Base-by-base conservation (phyloP, 768 basidiomycete genomes). In the Sutorius australiensis region DNA sequence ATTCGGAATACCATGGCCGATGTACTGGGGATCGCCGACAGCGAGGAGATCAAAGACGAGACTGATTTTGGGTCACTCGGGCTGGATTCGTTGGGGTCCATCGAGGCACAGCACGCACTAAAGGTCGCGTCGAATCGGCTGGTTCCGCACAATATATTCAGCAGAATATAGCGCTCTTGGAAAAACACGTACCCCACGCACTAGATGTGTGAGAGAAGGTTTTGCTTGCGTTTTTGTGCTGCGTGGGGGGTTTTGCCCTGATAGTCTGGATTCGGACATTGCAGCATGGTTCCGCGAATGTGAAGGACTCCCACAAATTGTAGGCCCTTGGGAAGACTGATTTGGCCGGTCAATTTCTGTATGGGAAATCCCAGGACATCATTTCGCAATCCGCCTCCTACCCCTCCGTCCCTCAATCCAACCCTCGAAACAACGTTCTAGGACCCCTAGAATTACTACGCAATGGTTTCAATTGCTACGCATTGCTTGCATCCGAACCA, bases 361-460 rank as follows among this genome's bases (percentile, higher is more conserved):
- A 2, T 62, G 80, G 38, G 79, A 83, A 54, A 79, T 88, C 4
- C 81, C 85, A 0, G 87, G 87, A 0, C 67, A 87, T 63, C 87
- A 89, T 56, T 87, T 88, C 54, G 65, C n/a, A n/a, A n/a, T n/a
- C n/a, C n/a, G n/a, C n/a, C n/a, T n/a, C n/a, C n/a, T n/a, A n/a
- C n/a, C n/a, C n/a, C n/a, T n/a, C n/a, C n/a, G n/a, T n/a, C n/a
- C n/a, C n/a, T n/a, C n/a, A n/a, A n/a, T n/a, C n/a, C n/a, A n/a
- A n/a, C n/a, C n/a, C n/a, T n/a, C n/a, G n/a, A n/a, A n/a, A n/a
- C n/a, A n/a, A n/a, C n/a, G n/a, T n/a, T n/a, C n/a, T n/a, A n/a
- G n/a, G n/a, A n/a, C n/a, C n/a, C n/a, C n/a, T n/a, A n/a, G n/a
- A n/a, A n/a, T n/a, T n/a, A n/a, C n/a, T n/a, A n/a, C n/a, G n/a